A percentile compares a stretch with the other conserved stretches of the same genome.
These are phyloP conservation scores for Rhodotorula glutinis DNA, from an alignment of 1,284 basidiomycete genomes.

Conservation along the genomic window DNA sequence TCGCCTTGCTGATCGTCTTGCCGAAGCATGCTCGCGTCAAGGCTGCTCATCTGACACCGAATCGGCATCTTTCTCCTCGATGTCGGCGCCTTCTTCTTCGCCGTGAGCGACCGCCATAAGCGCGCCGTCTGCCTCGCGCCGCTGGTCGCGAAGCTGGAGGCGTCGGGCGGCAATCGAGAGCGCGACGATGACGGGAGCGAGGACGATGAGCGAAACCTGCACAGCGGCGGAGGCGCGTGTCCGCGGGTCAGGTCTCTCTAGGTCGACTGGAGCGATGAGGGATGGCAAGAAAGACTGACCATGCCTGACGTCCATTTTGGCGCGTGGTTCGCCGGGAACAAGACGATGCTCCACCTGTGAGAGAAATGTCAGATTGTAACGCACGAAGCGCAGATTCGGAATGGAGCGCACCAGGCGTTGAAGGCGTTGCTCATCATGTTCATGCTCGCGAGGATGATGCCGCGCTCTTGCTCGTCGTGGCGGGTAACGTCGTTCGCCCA, in stretches of 20 bases:
- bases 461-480: conserved; percentile 44
- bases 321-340: conserved; percentile 43
- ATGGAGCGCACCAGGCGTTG: conserved; percentile 20
- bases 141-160: conserved; percentile 17
- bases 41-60: background rate
- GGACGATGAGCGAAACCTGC: conserved; percentile 36
- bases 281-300: conserved; percentile 11
- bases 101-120: background rate
- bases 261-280: too few species aligned
- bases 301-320: conserved; percentile 42
- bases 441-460: conserved; percentile 35
- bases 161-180: conserved; percentile 3
- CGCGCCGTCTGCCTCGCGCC: background rate
- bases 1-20: too few species aligned
- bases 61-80: background rate
- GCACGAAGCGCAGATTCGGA: too few species aligned
- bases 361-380: too few species aligned
- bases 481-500: conserved; percentile 45
- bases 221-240: background rate
- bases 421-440: conserved; percentile 40
- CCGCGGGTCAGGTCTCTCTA: too few species aligned
- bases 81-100: too few species aligned
- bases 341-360: conserved; percentile 43
- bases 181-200: conserved; percentile 13
- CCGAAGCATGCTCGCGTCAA: too few species aligned